phyloP scores from a whole-genome alignment of 495 filamentous ascomycete species.

The Aspergillus cavernicola region DNA sequence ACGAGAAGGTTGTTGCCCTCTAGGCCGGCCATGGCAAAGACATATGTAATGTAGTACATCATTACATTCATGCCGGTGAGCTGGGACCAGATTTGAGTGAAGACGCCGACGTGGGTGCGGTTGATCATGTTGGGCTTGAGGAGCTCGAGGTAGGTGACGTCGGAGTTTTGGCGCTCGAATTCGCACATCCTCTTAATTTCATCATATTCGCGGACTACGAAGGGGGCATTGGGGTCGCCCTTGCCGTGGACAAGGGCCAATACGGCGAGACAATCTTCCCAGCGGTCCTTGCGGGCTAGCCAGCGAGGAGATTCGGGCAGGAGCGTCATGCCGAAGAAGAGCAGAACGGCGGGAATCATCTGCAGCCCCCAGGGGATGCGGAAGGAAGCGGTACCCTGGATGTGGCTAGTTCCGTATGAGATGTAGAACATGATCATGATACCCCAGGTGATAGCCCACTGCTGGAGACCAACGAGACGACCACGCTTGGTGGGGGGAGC shows the following conservation, averaged over 20 bases:
- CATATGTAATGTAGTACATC: constrained; percentile 66
- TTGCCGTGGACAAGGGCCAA: constrained; percentile 64
- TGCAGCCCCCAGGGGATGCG: constrained; percentile 75
- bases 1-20: constrained; percentile 57
- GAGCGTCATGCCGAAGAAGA: constrained; percentile 59
- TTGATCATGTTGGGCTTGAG: constrained; percentile 70
- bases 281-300: constrained; percentile 69
- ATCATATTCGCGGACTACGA: constrained; percentile 60
- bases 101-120: constrained; percentile 68
- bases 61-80: constrained; percentile 81
- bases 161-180: constrained; percentile 59
- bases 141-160: constrained; percentile 66
- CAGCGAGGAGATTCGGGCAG: constrained; percentile 76
- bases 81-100: constrained; percentile 82
- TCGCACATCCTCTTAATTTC: constrained; percentile 69
- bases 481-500: constrained; percentile 67
- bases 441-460: constrained; percentile 80
- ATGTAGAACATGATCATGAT: constrained; percentile 74
- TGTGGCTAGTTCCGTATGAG: constrained; percentile 23
- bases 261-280: constrained; percentile 64
- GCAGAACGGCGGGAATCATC: constrained; percentile 63
- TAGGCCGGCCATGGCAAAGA: constrained; percentile 70
- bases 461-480: constrained; percentile 65
- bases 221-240: constrained; percentile 57
- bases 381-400: constrained; percentile 53